Percentiles rank a stretch among this genome's conserved stretches.
phyloP scores from a whole-genome alignment of 495 filamentous ascomycete genomes.

The Aspergillus bridgeri region DNA sequence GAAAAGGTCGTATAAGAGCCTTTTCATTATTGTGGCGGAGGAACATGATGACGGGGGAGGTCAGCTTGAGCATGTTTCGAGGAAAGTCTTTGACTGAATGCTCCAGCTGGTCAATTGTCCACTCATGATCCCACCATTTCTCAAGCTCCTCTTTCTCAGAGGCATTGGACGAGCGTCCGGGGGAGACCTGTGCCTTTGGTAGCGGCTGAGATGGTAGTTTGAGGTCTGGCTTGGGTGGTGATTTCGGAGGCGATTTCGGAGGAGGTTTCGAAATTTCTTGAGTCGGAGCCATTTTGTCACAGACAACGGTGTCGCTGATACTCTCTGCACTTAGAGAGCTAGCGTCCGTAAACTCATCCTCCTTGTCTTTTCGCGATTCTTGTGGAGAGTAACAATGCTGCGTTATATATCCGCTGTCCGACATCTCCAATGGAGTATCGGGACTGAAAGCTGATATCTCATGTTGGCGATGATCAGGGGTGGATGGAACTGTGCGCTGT shows the following conservation, averaged over 20 bases:
- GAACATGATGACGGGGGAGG: constrained; percentile 45
- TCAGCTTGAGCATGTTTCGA: constrained; percentile 40
- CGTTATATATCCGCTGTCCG: constrained; percentile 39
- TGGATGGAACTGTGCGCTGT: constrained; percentile 28
- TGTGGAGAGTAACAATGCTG: constrained; percentile 29
- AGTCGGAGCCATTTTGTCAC: constrained; percentile 23
- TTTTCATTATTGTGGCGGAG: constrained; percentile 40
- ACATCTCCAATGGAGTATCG: constrained; percentile 40
- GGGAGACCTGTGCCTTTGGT: constrained; percentile 21
- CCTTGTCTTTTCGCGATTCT: constrained; percentile 25
- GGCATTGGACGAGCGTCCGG: constrained; percentile 23
- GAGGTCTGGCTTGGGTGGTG: neutral
- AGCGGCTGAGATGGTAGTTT: constrained; percentile 20
- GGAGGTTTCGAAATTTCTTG: constrained; percentile 12
- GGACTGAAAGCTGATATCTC: constrained; percentile 48
- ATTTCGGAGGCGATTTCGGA: constrained; percentile 7
- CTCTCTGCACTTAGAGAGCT: constrained; percentile 32
- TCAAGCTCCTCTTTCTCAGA: constrained; percentile 32
- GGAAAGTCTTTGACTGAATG: constrained; percentile 42
- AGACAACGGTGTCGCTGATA: constrained; percentile 26
- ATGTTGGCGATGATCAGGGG: constrained; percentile 38
- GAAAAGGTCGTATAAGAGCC: constrained; percentile 43
- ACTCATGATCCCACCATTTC: constrained; percentile 44
- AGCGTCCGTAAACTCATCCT: constrained; percentile 32
- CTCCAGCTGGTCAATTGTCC: constrained; percentile 46